Evolutionary conservation across 2,329 filamentous ascomycete species (phyloP), one percentile per base, ranked within the genome.

Genomic region (Stromatinia cepivora): DNA sequence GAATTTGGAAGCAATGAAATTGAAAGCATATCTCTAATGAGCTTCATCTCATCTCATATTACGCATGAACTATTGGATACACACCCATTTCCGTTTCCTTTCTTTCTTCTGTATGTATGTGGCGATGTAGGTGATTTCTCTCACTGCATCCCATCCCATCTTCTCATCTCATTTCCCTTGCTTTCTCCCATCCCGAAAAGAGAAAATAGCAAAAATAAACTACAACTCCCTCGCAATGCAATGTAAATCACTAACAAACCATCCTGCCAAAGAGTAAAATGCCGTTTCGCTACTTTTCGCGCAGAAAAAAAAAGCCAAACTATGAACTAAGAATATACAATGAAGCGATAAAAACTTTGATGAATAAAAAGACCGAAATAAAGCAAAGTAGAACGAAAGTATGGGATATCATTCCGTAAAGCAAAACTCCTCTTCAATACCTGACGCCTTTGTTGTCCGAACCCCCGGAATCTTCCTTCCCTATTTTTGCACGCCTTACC

Each of bases 331-430:
- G n/a, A 34, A 36, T 63, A 31, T 63, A 63, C 59, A 63, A 36
- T 25, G 59, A 63, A 63, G 45, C 2, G 15, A 39, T 50, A 5
- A 36, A 63, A 36, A 50, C 22, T 39, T 20, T 63, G 42, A 63
- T 56, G 22, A 63, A 25, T n/a, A 36, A 34, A 45, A n/a, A 17
- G n/a, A 56, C 28, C 20, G 13, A 17, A 9, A 34, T 2, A 22
- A 67, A 67, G n/a, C 36, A 34, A 28, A 48, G 15, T 42, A 68
- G 64, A 50, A 64, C 34, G 66, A 68, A 68, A 42, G 66, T 68
- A 34, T 63, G 57, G 66, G 54, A 68, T 68, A 67, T 67, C 65
- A 67, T 59, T 67, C 17, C 39, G 45, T 39, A 50, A 68, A 54
- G 22, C 39, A 63, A 68, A 62, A 68, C 22, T 53, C 56, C 64